phyloP scores from a whole-genome alignment of 2,329 filamentous ascomycete species.

The Talaromyces sp. region DNA sequence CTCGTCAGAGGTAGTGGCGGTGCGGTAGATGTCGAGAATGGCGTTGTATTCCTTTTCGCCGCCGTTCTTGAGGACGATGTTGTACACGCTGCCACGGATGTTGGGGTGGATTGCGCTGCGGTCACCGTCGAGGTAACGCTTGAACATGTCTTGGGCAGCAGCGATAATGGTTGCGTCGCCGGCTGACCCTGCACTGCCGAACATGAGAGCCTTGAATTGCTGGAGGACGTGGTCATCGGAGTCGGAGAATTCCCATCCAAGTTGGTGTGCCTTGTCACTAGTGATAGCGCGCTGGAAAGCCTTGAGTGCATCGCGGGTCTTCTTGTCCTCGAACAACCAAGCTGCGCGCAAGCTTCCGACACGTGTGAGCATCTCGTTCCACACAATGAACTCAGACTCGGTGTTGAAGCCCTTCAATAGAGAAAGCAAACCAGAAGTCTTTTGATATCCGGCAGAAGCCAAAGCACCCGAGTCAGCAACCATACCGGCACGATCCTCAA shows the following conservation, averaged over 20 bases:
- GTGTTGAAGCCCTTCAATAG: slow-evolving; percentile 77
- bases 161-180: slow-evolving; percentile 75
- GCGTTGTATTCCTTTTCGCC: slow-evolving; percentile 81
- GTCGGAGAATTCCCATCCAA: slow-evolving; percentile 85
- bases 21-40: slow-evolving; percentile 70
- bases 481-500: slow-evolving; percentile 92
- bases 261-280: slow-evolving; percentile 73
- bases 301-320: slow-evolving; percentile 69
- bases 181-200: slow-evolving; percentile 73
- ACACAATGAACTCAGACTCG: slow-evolving; percentile 87
- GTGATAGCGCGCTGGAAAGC: slow-evolving; percentile 77
- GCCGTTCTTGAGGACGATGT: slow-evolving; percentile 77
- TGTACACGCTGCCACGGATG: slow-evolving; percentile 80
- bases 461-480: slow-evolving; percentile 88
- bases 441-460: slow-evolving; percentile 85
- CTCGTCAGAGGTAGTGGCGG: slow-evolving; percentile 75
- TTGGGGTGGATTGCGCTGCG: slow-evolving; percentile 83
- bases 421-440: slow-evolving; percentile 82
- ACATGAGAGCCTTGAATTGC: slow-evolving; percentile 91
- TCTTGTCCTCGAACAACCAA: slow-evolving; percentile 82
- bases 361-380: slow-evolving; percentile 83
- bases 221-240: slow-evolving; percentile 84
- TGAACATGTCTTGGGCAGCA: slow-evolving; percentile 86
- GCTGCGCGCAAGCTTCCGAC: slow-evolving; percentile 74
- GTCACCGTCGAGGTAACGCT: slow-evolving; percentile 76